These are phyloP conservation scores for Grigorovia yakushimaensis DNA, from an alignment of 805 yeast genomes.

Conservation along the genomic window DNA sequence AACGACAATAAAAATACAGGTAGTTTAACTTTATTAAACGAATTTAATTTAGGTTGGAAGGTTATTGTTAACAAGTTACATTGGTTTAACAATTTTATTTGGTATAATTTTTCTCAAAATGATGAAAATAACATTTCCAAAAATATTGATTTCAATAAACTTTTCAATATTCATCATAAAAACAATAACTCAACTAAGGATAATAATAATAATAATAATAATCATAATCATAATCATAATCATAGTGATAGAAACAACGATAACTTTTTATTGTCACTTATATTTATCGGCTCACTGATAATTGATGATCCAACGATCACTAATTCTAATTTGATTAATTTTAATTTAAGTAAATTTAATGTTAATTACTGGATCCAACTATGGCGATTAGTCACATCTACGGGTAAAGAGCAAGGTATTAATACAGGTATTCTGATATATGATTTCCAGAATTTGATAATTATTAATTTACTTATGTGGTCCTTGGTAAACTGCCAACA, in stretches of 20 bases:
- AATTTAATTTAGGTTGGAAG: neutral
- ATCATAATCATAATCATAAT: too few relatives aligned
- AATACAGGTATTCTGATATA: neutral
- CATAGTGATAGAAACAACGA: neutral
- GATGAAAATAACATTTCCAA: neutral
- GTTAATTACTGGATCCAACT: neutral
- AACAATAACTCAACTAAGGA: too few relatives aligned
- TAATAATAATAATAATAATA: too few relatives aligned
- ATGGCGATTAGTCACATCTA: neutral
- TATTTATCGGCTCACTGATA: neutral
- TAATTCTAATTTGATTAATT: neutral
- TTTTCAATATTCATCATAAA: too few relatives aligned
- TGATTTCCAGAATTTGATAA: neutral
- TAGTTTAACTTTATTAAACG: neutral
- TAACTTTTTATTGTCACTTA: neutral
- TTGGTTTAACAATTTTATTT: neutral
- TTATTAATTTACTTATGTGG: neutral
- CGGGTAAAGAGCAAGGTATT: neutral
- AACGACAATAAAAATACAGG: neutral
- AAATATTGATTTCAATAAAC: neutral
- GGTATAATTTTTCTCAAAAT: neutral
- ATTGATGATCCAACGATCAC: neutral
- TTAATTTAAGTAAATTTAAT: too few relatives aligned
- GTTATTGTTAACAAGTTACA: neutral
- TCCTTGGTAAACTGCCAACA: neutral